A percentile compares a stretch with the other conserved stretches of the same genome.
phyloP scores from a whole-genome alignment of 768 basidiomycete genomes.

The Pulveroboletus ravenelii region DNA sequence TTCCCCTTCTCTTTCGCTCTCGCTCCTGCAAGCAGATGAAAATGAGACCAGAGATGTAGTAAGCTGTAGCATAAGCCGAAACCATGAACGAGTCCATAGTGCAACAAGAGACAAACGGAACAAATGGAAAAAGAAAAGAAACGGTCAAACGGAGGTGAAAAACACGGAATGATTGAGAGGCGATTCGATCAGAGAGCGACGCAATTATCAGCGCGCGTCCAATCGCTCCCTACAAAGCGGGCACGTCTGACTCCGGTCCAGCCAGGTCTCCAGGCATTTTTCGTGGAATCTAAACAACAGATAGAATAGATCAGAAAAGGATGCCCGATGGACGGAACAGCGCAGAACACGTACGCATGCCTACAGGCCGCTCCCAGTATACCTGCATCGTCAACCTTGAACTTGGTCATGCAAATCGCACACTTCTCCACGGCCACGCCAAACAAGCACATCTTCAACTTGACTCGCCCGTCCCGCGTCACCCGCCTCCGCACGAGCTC shows the following conservation, averaged over 20 bases:
- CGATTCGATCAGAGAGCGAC: background rate
- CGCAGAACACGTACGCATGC: conserved; percentile 42
- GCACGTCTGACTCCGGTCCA: conserved; percentile 55
- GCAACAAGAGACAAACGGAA: background rate
- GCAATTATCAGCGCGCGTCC: conserved; percentile 20
- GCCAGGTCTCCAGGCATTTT: conserved; percentile 58
- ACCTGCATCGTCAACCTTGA: conserved; percentile 53
- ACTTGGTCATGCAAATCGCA: conserved; percentile 69
- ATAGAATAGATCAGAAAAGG: background rate
- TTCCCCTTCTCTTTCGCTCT: background rate
- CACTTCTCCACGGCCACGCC: conserved; percentile 66
- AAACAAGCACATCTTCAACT: conserved; percentile 62
- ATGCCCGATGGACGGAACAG: background rate
- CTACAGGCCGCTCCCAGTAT: conserved; percentile 54
- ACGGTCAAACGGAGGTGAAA: background rate
- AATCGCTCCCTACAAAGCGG: conserved; percentile 58
- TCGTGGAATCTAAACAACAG: conserved; percentile 49
- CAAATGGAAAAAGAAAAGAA: background rate
- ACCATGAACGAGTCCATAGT: conserved; percentile 13
- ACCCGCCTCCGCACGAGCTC: conserved; percentile 56
- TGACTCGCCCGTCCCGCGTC: conserved; percentile 61
- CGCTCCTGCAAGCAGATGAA: conserved; percentile 4
- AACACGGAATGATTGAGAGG: background rate
- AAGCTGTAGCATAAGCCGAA: conserved; percentile 11
- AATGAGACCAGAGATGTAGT: conserved; percentile 3